A percentile compares a stretch with the other conserved stretches of the same genome.
Conservation (phyloP, 148 eudicot genomes). For the Chenopodium formosanum region DNA sequence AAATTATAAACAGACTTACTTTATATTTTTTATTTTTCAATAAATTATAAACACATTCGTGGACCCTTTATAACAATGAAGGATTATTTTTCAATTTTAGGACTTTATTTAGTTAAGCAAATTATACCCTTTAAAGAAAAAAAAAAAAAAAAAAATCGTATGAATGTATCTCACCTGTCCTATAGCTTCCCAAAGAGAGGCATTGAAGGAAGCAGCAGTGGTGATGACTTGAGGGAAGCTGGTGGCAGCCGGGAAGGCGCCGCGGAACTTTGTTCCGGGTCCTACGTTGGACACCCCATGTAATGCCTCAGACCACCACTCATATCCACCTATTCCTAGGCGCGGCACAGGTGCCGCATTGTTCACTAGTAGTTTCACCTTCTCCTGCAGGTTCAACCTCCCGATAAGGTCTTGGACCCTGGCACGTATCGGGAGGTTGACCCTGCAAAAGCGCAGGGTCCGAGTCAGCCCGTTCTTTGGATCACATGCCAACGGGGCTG, state of each 20-base stretch:
- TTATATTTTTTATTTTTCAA: too few relatives aligned
- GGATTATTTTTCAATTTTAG: too few relatives aligned
- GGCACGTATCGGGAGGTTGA: constrained; percentile 37
- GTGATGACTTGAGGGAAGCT: constrained; percentile 93
- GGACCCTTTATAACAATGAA: not conserved
- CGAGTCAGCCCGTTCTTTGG: constrained; percentile 45
- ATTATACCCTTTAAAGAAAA: too few relatives aligned
- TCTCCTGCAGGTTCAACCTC: constrained; percentile 70
- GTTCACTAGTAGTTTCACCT: constrained; percentile 58
- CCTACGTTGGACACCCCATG: constrained; percentile 89
- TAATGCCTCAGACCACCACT: constrained; percentile 99
- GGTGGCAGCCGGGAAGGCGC: constrained; percentile 72
- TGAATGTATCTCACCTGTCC: constrained; percentile 53
- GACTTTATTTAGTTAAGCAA: too few relatives aligned
- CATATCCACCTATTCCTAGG: constrained; percentile 69
- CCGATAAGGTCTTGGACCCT: constrained; percentile 70
- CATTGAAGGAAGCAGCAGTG: constrained; percentile 80
- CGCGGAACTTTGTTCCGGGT: constrained; percentile 74
- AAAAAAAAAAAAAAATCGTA: too few relatives aligned
- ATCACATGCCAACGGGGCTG: constrained; percentile 71
- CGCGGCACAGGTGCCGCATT: constrained; percentile 72
- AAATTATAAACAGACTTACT: too few relatives aligned
- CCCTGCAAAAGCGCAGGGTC: constrained; percentile 58
- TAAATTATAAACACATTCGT: not conserved
- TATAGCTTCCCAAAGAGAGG: constrained; percentile 74